Evolutionary conservation across 2,329 filamentous ascomycete genomes (phyloP).

Genomic region (Arthroderma uncinatum): DNA sequence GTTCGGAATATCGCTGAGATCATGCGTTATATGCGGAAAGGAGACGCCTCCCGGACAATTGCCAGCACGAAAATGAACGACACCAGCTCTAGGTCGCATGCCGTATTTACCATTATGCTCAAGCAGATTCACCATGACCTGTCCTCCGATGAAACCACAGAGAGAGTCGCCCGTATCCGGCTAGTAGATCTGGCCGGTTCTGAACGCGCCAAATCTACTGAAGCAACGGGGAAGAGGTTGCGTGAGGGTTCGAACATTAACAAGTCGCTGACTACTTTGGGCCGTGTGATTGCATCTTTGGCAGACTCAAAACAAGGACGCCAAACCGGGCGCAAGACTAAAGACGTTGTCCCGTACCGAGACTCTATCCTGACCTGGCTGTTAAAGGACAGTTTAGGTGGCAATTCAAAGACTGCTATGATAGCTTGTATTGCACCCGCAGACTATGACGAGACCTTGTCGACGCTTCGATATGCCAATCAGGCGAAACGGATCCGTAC

Average conservation of each 20-base stretch:
- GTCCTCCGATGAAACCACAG: conserved; percentile 93
- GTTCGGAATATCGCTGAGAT: conserved; percentile 82
- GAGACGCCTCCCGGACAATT: conserved; percentile 75
- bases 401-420: conserved; percentile 98
- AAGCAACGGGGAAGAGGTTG: conserved; percentile 81
- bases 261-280: conserved; percentile 91
- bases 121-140: conserved; percentile 98
- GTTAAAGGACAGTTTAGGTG: conserved; percentile 87
- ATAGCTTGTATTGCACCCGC: conserved; percentile 92
- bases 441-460: conserved; percentile 95
- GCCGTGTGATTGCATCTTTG: conserved; percentile 87
- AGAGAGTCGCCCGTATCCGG: conserved; percentile 84
- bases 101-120: conserved; percentile 94
- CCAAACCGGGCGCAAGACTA: conserved; percentile 44
- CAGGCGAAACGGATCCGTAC: conserved; percentile 96
- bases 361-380: conserved; percentile 80
- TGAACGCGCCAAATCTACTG: conserved; percentile 87
- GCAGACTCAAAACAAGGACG: conserved; percentile 58
- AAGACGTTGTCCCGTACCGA: conserved; percentile 77
- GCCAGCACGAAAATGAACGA: conserved; percentile 99
- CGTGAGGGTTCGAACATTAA: conserved; percentile 98
- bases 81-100: conserved; percentile 88
- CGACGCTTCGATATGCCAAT: conserved; percentile 90
- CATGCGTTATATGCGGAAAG: conserved; percentile 77
- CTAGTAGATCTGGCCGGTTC: conserved; percentile 91